Conservation (phyloP, 202 grass and related monocot species). For the Sporobolus alterniflorus region DNA sequence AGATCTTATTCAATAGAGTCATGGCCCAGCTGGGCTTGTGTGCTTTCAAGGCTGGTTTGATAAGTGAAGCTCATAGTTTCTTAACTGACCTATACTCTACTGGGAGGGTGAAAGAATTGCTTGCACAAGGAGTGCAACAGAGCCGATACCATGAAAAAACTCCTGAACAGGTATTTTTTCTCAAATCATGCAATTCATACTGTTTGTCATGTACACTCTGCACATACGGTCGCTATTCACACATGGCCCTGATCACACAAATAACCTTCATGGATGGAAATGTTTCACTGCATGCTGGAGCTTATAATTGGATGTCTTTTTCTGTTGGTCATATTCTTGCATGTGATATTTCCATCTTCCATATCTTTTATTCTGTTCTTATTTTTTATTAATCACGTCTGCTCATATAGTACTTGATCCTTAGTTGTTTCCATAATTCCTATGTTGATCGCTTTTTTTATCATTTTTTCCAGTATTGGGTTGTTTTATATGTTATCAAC, state of each 20-base stretch:
- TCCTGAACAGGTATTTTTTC: slow-evolving; percentile 78
- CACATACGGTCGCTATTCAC: not conserved
- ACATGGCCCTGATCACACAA: not conserved
- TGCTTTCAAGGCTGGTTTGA: slow-evolving; percentile 81
- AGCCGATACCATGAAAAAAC: slow-evolving; percentile 95
- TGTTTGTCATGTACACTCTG: not conserved
- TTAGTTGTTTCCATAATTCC: no score
- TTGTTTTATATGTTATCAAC: not conserved
- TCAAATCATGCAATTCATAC: not conserved
- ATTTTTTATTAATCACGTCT: not conserved
- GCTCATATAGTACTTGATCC: no score
- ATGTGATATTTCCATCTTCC: no score
- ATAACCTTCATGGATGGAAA: not conserved
- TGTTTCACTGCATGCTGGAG: not conserved
- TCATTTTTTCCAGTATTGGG: no score
- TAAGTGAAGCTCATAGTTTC: slow-evolving; percentile 81
- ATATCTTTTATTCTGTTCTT: not conserved
- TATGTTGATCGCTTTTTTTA: not conserved
- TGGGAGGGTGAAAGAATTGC: slow-evolving; percentile 87
- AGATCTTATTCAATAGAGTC: slow-evolving; percentile 78
- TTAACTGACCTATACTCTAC: slow-evolving; percentile 84
- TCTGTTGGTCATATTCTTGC: no score
- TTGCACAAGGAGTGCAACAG: slow-evolving; percentile 87
- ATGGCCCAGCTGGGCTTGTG: slow-evolving; percentile 74
- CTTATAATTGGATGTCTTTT: not conserved